A percentile compares a stretch with the other conserved stretches of the same genome.
These are phyloP conservation scores for Nemania abortiva DNA, from an alignment of 2,329 filamentous ascomycete genomes.

Conservation along the genomic window DNA sequence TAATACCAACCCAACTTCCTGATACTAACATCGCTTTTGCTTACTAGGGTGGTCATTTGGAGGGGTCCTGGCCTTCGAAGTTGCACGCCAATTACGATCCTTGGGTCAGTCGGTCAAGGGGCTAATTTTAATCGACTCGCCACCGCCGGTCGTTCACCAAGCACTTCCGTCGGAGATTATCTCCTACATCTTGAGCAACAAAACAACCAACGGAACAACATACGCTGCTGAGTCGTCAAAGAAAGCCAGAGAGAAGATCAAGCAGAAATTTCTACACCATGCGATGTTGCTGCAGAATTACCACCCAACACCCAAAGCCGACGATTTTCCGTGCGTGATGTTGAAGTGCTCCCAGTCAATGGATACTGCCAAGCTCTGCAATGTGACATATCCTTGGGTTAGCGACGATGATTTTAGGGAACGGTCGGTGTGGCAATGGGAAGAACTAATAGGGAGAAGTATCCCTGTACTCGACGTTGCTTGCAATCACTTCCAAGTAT, in stretches of 20 bases:
- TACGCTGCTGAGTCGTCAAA: slow-evolving; percentile 13
- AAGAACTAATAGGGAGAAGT: slow-evolving; percentile 40
- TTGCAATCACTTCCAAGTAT: slow-evolving; percentile 50
- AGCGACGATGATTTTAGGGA: slow-evolving; percentile 30
- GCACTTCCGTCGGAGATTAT: slow-evolving; percentile 56
- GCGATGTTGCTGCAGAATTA: slow-evolving; percentile 35
- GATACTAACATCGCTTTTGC: slow-evolving; percentile 1
- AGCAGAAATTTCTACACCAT: slow-evolving; percentile 31
- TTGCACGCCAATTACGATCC: slow-evolving; percentile 55
- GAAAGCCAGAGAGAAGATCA: slow-evolving; percentile 19
- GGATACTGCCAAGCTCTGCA: slow-evolving; percentile 43
- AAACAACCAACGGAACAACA: neutral
- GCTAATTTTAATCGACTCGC: slow-evolving; percentile 60
- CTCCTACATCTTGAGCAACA: slow-evolving; percentile 23
- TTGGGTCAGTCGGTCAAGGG: slow-evolving; percentile 54
- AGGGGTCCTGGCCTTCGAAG: slow-evolving; percentile 64
- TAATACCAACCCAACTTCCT: neutral
- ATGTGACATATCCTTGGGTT: slow-evolving; percentile 41
- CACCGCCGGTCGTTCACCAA: slow-evolving; percentile 59
- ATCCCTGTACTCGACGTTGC: slow-evolving; percentile 46
- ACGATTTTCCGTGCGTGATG: slow-evolving; percentile 39
- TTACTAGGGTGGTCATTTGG: slow-evolving; percentile 62
- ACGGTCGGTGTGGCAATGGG: slow-evolving; percentile 41
- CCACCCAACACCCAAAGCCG: slow-evolving; percentile 2
- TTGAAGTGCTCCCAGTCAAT: slow-evolving; percentile 40